These are phyloP conservation scores for Podosphaera xanthii DNA, from an alignment of 2,329 filamentous ascomycete species.

Conservation along the genomic window DNA sequence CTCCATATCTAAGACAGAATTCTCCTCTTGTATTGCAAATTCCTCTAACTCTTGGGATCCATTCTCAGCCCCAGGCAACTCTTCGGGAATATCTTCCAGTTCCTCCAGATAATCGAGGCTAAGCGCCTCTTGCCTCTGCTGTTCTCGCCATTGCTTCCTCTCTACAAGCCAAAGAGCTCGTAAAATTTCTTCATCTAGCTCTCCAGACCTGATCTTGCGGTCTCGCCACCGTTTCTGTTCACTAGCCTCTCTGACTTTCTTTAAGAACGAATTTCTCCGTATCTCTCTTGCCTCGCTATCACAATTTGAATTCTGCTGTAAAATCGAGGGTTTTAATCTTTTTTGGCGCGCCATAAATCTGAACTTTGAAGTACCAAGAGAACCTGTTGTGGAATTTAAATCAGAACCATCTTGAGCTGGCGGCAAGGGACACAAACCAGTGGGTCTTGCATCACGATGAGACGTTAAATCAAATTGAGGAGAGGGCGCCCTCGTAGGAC, in stretches of 20 bases:
- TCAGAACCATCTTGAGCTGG: too few species aligned
- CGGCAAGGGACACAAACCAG: too few species aligned
- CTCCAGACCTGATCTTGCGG: conserved; percentile 20
- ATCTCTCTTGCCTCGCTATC: conserved; percentile 33
- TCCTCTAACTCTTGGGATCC: conserved; percentile 1
- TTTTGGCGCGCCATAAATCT: conserved; percentile 21
- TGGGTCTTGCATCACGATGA: too few species aligned
- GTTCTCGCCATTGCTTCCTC: conserved; percentile 14
- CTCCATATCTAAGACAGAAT: not conserved
- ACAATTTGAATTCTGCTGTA: conserved; percentile 5
- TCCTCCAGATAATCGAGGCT: conserved; percentile 6
- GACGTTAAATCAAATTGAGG: too few species aligned
- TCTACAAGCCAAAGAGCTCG: conserved; percentile 19
- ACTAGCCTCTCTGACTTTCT: conserved; percentile 36
- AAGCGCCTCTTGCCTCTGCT: conserved; percentile 3
- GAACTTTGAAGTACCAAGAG: not conserved
- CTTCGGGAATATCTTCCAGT: conserved; percentile 10
- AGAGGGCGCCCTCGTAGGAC: too few species aligned
- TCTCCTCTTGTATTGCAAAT: conserved; percentile 2
- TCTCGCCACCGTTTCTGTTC: conserved; percentile 37
- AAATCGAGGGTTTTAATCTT: conserved; percentile 38
- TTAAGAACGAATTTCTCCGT: conserved; percentile 44
- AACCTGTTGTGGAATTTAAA: too few species aligned
- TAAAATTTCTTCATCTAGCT: conserved; percentile 33
- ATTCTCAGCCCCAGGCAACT: conserved; percentile 4